Evolutionary conservation across 768 basidiomycete genomes (phyloP).

Genomic region (Lyophyllum atratum): DNA sequence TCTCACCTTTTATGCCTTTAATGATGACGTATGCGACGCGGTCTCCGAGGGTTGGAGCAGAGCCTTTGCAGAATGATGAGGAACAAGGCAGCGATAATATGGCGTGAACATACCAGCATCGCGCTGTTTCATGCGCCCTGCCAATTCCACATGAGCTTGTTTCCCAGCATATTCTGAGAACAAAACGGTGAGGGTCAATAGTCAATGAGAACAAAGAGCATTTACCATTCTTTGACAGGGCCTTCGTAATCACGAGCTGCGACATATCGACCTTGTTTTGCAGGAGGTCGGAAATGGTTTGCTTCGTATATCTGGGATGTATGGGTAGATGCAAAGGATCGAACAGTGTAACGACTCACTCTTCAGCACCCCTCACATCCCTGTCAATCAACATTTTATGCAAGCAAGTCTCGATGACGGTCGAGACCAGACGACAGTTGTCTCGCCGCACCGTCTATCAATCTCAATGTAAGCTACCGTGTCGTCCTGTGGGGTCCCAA

Average conservation of each 20-base stretch:
- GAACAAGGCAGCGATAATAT: neutral
- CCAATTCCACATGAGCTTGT: slow-evolving; percentile 96
- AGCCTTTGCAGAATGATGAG: slow-evolving; percentile 49
- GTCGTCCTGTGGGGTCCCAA: neutral
- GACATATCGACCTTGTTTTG: slow-evolving; percentile 99
- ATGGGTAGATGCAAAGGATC: slow-evolving; percentile 1
- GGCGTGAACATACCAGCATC: slow-evolving; percentile 68
- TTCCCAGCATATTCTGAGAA: slow-evolving; percentile 84
- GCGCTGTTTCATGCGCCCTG: slow-evolving; percentile 92
- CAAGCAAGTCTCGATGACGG: slow-evolving; percentile 96
- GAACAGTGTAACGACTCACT: slow-evolving; percentile 43
- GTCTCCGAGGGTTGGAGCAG: slow-evolving; percentile 96
- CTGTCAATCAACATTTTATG: slow-evolving; percentile 97
- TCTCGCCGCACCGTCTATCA: slow-evolving; percentile 95
- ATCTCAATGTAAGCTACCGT: slow-evolving; percentile 2
- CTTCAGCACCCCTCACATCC: slow-evolving; percentile 91
- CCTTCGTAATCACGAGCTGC: slow-evolving; percentile 98
- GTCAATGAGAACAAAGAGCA: neutral
- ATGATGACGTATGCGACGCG: slow-evolving; percentile 99
- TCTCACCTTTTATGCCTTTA: slow-evolving; percentile 87
- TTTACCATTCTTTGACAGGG: slow-evolving; percentile 82
- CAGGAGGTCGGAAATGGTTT: slow-evolving; percentile 87
- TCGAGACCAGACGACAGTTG: slow-evolving; percentile 97
- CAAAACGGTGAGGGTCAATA: neutral
- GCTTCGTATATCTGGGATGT: slow-evolving; percentile 80